Base-by-base conservation (phyloP, 331 rosid genomes). In the Malus hybrid region DNA sequence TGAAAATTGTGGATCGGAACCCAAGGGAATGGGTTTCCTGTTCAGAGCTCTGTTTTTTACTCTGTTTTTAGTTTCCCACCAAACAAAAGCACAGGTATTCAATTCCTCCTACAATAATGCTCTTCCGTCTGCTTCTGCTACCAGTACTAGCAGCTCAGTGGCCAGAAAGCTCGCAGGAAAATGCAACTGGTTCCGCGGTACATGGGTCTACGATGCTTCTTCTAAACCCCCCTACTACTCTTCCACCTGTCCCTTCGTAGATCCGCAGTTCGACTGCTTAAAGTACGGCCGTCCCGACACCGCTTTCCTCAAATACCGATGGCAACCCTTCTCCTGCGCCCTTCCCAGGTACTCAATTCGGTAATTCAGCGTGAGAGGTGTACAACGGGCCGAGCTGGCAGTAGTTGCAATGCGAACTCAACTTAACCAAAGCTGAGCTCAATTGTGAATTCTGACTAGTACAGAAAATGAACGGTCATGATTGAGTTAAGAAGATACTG, bases 311-410 rank as follows among this genome's bases (percentile, higher is more conserved):
- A 92, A 87, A 31, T 92, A 89, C 71, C 80, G 90, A 32, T 94
- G 99, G 97, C 97, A 94, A 64, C 99, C 99, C 4, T 83, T 87
- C 64, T 82, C 91, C 42, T 92, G 97, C 61, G 22, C 90, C n/a
- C 34, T 90, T 18, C 99, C 99, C 73, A 94, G 92, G 97, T 93
- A 76, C 56, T 16, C n/a, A 6, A 73, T 44, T 70, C 28, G 69
- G 63, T 78, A 59, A 72, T 28, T 69, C 27, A 74, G 56, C 73
- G 70, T 18, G 42, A 13, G 34, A 61, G 5, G 5, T 24, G 7
- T 2, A 13, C 28, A 61, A 61, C 8, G 0, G 66, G 36, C 2
- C 66, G n/a, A 28, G 20, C 36, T 5, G 3, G 20, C 36, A 6
- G 10, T 11, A 62, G 7, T 13, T 14, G 36, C 31, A 62, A 62